phyloP scores from a whole-genome alignment of 2,329 filamentous ascomycete genomes.

The Arthrocladium fulminans region DNA sequence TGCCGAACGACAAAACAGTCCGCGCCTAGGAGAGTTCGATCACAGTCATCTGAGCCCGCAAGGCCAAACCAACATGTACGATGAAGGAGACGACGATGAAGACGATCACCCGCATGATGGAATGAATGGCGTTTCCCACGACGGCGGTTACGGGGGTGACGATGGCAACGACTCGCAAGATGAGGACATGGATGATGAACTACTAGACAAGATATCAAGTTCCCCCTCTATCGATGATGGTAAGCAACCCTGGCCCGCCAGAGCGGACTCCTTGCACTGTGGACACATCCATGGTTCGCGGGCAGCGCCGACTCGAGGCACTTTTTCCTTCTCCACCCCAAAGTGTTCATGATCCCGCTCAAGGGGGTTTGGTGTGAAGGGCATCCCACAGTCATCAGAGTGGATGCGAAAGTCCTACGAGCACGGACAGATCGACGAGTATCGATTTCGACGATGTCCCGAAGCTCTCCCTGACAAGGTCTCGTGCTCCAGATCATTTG shows the following conservation, averaged over 20 bases:
- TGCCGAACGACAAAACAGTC: slow-evolving; percentile 60
- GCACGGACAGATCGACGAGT: neutral
- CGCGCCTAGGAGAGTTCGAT: slow-evolving; percentile 45
- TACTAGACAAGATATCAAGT: slow-evolving; percentile 98
- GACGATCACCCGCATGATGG: slow-evolving; percentile 29
- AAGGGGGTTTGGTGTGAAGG: slow-evolving; percentile 23
- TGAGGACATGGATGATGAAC: slow-evolving; percentile 75
- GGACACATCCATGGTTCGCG: slow-evolving; percentile 20
- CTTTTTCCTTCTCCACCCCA: slow-evolving; percentile 27
- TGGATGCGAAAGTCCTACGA: slow-evolving; percentile 28
- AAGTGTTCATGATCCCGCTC: slow-evolving; percentile 26
- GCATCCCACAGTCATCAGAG: slow-evolving; percentile 34
- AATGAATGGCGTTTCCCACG: slow-evolving; percentile 16
- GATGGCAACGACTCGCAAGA: slow-evolving; percentile 56
- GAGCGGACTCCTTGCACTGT: slow-evolving; percentile 34
- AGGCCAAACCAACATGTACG: slow-evolving; percentile 24
- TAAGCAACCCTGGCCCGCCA: slow-evolving; percentile 50
- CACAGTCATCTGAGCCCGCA: slow-evolving; percentile 16
- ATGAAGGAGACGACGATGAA: slow-evolving; percentile 53
- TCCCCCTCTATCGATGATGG: slow-evolving; percentile 98
- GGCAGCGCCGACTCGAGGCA: slow-evolving; percentile 21
- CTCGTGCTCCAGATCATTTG: neutral
- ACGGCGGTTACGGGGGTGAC: slow-evolving; percentile 35
- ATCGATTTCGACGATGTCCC: slow-evolving; percentile 1
- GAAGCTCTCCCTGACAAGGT: neutral